Evolutionary conservation across 371 early-diverging fungal genomes (phyloP), one percentile per base, ranked within the genome.

Genomic region (Mucor plumbeus): DNA sequence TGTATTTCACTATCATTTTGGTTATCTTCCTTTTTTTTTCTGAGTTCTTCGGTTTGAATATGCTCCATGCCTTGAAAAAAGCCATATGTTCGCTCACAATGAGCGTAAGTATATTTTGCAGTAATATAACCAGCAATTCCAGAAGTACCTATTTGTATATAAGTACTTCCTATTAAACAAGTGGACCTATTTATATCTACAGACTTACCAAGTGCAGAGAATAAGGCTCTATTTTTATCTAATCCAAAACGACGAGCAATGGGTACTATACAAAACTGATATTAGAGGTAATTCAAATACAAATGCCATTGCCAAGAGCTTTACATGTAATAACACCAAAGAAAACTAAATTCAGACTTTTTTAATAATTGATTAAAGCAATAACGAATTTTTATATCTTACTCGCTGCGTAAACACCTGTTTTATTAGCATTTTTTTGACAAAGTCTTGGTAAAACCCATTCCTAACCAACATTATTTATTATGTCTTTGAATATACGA

Each of bases 361-460:
- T 10, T 15, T 14, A 5, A 14, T 41, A 41, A 5, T 41, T 10
- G n/a, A 7, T 11, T 11, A 11, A 19, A 10, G 21, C 11, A 50
- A 21, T 3, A 50, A 19, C 50, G 41, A 38, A 48, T 38, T 38
- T 9, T 38, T 11, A 33, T 35, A 21, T 54, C 54, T 40, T 61
- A 72, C 72, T 64, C 35, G 72, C 72, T 43, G 43, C 68, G 43
- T 67, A 67, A 26, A 68, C 47, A 5, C 72, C 72, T 26, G 68
- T 72, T 41, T 64, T 72, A 36, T 68, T 67, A 1, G 72, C 72
- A 21, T 68, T 67, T 35, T 64, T 44, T 31, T 72, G 68, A 7
- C 72, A 72, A 17, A 67, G 17, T 58, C 65, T 43, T 31, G 72
- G 72, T 56, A 72, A 34, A 9, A 72, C 43, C 72, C 72, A 72